Evolutionary conservation across 1,284 basidiomycete species (phyloP).

Genomic region (Athelia psychrophila): DNA sequence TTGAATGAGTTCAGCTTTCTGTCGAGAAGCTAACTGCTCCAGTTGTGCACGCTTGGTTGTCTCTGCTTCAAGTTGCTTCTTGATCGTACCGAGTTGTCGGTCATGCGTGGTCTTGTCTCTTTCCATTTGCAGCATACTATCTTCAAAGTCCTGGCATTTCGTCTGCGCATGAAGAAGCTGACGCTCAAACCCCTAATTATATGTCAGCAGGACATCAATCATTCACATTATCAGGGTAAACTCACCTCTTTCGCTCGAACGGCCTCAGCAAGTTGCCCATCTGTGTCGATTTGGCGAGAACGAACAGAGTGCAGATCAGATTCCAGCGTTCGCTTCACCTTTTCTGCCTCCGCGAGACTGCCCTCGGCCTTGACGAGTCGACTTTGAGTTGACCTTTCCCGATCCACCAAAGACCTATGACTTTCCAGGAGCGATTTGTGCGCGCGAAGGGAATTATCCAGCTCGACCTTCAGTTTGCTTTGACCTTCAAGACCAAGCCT

Average conservation of each 20-base stretch:
- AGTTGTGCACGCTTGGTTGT: conserved; percentile 68
- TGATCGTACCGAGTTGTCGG: conserved; percentile 66
- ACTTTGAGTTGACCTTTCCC: conserved; percentile 49
- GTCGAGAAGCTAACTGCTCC: conserved; percentile 62
- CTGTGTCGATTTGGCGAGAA: conserved; percentile 70
- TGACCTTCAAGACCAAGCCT: conserved; percentile 57
- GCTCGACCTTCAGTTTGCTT: conserved; percentile 66
- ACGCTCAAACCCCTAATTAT: conserved; percentile 74
- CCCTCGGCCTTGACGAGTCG: conserved; percentile 52
- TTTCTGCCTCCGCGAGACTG: conserved; percentile 64
- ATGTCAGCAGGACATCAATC: too few species aligned
- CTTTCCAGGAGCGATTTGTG: conserved; percentile 53
- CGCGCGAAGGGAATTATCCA: conserved; percentile 59
- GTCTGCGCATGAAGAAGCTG: conserved; percentile 71
- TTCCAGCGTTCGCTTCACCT: conserved; percentile 66
- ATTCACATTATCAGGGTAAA: conserved; percentile 9
- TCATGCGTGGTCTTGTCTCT: conserved; percentile 76
- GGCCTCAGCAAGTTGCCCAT: conserved; percentile 63
- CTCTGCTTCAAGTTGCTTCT: conserved; percentile 71
- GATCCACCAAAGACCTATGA: conserved; percentile 63
- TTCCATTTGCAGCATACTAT: conserved; percentile 81
- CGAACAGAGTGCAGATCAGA: conserved; percentile 74
- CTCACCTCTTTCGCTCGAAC: conserved; percentile 71
- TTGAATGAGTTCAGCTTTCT: conserved; percentile 67
- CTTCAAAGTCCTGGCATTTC: conserved; percentile 85